Percentiles rank a stretch among this genome's conserved stretches.
Evolutionary conservation across 768 basidiomycete genomes (phyloP).

Genomic region (Hygrophoropsis aurantiaca): DNA sequence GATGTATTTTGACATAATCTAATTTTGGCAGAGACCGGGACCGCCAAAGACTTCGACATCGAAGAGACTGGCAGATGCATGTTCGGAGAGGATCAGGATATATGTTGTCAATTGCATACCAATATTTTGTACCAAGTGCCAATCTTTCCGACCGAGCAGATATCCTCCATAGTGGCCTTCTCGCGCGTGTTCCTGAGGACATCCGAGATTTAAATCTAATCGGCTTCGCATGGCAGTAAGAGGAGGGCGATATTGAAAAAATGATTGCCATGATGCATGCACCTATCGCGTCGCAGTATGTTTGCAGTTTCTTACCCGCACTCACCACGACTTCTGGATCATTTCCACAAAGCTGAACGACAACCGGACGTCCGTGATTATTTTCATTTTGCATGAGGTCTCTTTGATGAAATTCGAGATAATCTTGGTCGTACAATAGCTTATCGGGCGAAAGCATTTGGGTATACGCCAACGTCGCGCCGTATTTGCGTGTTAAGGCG

Average conservation of each 20-base stretch:
- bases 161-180: constrained; percentile 75
- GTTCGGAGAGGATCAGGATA: background rate
- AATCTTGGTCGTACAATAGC: constrained; percentile 62
- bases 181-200: constrained; percentile 69
- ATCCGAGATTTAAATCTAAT: constrained; percentile 78
- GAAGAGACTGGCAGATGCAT: constrained; percentile 49
- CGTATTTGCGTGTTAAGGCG: constrained; percentile 56
- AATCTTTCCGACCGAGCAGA: constrained; percentile 69
- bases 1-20: constrained; percentile 50
- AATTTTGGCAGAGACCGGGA: constrained; percentile 69
- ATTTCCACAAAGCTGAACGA: constrained; percentile 76
- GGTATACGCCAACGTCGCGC: constrained; percentile 68
- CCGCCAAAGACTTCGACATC: constrained; percentile 59
- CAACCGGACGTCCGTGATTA: constrained; percentile 45
- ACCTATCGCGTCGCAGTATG: constrained; percentile 73
- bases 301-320: constrained; percentile 60
- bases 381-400: constrained; percentile 42
- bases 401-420: constrained; percentile 60
- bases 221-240: constrained; percentile 10
- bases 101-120: constrained; percentile 39
- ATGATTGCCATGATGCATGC: too few species aligned
- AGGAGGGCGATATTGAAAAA: background rate
- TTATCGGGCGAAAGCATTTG: constrained; percentile 73
- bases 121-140: constrained; percentile 65
- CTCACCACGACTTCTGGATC: constrained; percentile 59